A percentile compares a stretch with the other conserved stretches of the same genome.
Conservation (phyloP, 2,329 filamentous ascomycete genomes). For the Botrytis tulipae region DNA sequence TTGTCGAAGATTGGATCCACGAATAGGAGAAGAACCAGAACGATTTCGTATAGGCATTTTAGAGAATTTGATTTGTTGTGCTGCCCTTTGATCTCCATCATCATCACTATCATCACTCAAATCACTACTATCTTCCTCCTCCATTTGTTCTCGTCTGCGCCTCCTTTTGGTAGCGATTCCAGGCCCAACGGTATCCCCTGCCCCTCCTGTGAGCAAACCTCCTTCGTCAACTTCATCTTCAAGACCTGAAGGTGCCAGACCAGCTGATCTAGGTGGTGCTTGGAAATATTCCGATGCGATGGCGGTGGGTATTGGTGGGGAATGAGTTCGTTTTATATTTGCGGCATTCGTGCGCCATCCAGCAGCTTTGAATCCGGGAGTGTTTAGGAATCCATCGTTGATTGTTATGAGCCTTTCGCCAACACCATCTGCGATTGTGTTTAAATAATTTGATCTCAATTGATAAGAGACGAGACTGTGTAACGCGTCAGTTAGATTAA, state of each 20-base stretch:
- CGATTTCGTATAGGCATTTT: conserved; percentile 90
- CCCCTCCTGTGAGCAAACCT: conserved; percentile 64
- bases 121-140: conserved; percentile 80
- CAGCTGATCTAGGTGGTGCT: conserved; percentile 59
- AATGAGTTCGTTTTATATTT: conserved; percentile 79
- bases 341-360: conserved; percentile 75
- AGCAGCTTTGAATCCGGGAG: conserved; percentile 76
- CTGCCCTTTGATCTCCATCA: conserved; percentile 68
- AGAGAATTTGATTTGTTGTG: conserved; percentile 90
- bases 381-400: conserved; percentile 75
- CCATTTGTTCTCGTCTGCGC: conserved; percentile 65
- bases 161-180: conserved; percentile 66
- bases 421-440: conserved; percentile 77
- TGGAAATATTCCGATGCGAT: conserved; percentile 84
- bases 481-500: conserved; percentile 10
- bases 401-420: conserved; percentile 81
- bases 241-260: conserved; percentile 54
- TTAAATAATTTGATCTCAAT: conserved; percentile 75
- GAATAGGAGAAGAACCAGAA: conserved; percentile 83
- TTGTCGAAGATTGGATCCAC: conserved; percentile 62
- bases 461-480: conserved; percentile 77
- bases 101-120: conserved; percentile 83
- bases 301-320: conserved; percentile 79
- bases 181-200: conserved; percentile 66
- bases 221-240: conserved; percentile 67